These are phyloP conservation scores for Fusarium praegraminearum DNA, from an alignment of 2,329 filamentous ascomycete species.

Conservation along the genomic window DNA sequence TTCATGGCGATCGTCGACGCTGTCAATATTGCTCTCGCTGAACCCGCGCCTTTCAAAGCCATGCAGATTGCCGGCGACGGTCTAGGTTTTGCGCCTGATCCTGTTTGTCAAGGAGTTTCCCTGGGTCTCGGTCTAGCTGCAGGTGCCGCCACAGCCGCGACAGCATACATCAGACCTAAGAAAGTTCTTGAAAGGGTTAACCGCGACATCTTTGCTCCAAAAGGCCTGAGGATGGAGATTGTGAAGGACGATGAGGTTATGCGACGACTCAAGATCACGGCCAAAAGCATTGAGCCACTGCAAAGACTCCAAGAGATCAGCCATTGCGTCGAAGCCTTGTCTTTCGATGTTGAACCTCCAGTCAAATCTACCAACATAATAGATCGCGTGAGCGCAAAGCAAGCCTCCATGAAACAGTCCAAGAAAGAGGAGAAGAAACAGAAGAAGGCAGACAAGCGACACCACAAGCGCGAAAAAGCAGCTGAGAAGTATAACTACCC, in stretches of 20 bases:
- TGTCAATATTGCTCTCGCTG: constrained; percentile 11
- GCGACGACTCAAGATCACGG: not conserved
- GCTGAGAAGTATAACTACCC: constrained; percentile 3
- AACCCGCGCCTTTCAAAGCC: constrained; percentile 13
- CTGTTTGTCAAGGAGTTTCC: constrained; percentile 10
- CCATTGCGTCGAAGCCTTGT: not conserved
- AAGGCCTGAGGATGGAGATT: constrained; percentile 16
- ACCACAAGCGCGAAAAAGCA: not conserved
- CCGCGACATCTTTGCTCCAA: not conserved
- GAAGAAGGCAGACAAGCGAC: not conserved
- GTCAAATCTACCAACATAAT: not conserved
- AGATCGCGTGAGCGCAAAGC: constrained; percentile 27
- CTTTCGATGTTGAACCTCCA: constrained; percentile 15
- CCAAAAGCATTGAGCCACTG: constrained; percentile 17
- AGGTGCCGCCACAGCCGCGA: constrained; percentile 10
- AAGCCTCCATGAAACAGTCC: constrained; percentile 8
- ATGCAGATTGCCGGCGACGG: constrained; percentile 8
- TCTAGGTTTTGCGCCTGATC: constrained; percentile 13
- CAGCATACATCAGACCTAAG: constrained; percentile 18
- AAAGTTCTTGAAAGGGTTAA: constrained; percentile 3
- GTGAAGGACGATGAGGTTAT: constrained; percentile 17
- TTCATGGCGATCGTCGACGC: constrained; percentile 8
- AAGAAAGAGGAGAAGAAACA: constrained; percentile 9
- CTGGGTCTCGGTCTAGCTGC: constrained; percentile 17
- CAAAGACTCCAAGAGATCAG: not conserved